These are phyloP conservation scores for Cornus kousa DNA, from an alignment of 148 eudicot genomes.

Conservation along the genomic window DNA sequence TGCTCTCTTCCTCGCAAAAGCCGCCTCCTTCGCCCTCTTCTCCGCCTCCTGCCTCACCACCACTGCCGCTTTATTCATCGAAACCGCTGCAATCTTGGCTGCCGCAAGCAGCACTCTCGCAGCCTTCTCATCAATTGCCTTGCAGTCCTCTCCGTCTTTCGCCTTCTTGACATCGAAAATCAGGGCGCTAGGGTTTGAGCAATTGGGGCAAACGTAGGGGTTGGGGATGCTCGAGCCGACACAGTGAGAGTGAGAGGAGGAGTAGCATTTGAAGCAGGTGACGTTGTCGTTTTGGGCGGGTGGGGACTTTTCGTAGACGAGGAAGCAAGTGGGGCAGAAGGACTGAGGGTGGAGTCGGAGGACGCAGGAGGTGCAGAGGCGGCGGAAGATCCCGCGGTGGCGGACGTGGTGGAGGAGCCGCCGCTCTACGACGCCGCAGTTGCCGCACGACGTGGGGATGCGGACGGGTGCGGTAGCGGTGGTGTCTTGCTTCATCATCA, in stretches of 20 bases:
- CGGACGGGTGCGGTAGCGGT: conserved; percentile 8
- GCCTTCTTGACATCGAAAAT: conserved; percentile 30
- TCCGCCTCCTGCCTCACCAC: conserved; percentile 57
- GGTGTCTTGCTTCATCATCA: conserved; percentile 9
- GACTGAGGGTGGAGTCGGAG: conserved; percentile 57
- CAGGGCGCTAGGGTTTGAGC: conserved; percentile 42
- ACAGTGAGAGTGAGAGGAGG: conserved; percentile 57
- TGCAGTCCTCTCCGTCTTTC: not conserved
- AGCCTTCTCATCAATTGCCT: conserved; percentile 41
- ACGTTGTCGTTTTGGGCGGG: conserved; percentile 27
- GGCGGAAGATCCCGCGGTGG: conserved; percentile 42
- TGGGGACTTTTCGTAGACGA: conserved; percentile 37
- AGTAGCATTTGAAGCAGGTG: conserved; percentile 59
- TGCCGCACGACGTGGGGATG: conserved; percentile 35
- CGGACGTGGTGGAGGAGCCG: conserved; percentile 67
- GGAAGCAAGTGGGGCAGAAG: conserved; percentile 77
- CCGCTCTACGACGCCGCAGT: conserved; percentile 52
- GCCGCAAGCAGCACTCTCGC: conserved; percentile 67
- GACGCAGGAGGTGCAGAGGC: conserved; percentile 80
- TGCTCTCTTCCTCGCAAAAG: conserved; percentile 62
- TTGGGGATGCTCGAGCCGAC: conserved; percentile 23
- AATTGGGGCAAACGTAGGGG: conserved; percentile 61
- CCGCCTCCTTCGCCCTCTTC: conserved; percentile 68
- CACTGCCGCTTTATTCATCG: conserved; percentile 54
- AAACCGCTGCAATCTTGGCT: conserved; percentile 54